These are phyloP conservation scores for Platismatia glauca DNA, from an alignment of 495 filamentous ascomycete genomes.

Conservation along the genomic window DNA sequence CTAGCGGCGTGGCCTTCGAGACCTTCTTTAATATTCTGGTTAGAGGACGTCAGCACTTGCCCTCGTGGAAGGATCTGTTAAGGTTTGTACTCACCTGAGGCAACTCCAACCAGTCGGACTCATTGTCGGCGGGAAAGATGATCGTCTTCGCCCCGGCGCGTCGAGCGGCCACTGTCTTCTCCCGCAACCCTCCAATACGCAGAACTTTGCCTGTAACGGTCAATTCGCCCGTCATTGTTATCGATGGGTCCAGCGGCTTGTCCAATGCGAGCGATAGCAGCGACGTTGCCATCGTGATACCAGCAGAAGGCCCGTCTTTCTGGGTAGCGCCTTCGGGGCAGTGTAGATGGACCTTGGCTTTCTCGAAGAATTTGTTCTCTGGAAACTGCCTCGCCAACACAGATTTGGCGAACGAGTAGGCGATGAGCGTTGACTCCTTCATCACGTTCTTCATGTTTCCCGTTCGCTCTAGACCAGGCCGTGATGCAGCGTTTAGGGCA, in stretches of 20 bases:
- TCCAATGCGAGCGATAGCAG: slow-evolving; percentile 77
- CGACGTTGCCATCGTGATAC: slow-evolving; percentile 94
- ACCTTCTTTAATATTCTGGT: slow-evolving; percentile 91
- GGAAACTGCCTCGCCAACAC: slow-evolving; percentile 74
- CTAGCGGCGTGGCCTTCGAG: slow-evolving; percentile 79
- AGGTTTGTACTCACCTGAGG: slow-evolving; percentile 65
- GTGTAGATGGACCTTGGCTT: slow-evolving; percentile 91
- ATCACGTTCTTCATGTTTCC: slow-evolving; percentile 95
- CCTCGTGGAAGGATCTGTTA: slow-evolving; percentile 1
- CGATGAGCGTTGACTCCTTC: slow-evolving; percentile 92
- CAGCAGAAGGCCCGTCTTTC: slow-evolving; percentile 92
- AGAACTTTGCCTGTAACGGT: slow-evolving; percentile 97
- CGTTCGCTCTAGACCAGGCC: slow-evolving; percentile 76
- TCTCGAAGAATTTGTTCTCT: slow-evolving; percentile 90
- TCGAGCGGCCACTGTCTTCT: slow-evolving; percentile 98
- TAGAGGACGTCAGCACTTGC: slow-evolving; percentile 29
- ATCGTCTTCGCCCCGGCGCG: slow-evolving; percentile 90
- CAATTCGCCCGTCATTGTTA: slow-evolving; percentile 98
- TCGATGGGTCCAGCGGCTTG: slow-evolving; percentile 65
- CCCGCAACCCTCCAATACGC: slow-evolving; percentile 87
- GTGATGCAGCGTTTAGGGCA: slow-evolving; percentile 58
- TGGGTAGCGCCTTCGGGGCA: slow-evolving; percentile 94
- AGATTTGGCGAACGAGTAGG: slow-evolving; percentile 92
- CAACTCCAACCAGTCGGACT: slow-evolving; percentile 93
- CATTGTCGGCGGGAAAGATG: slow-evolving; percentile 91